These are phyloP conservation scores for Daldinia concentrica DNA, from an alignment of 495 filamentous ascomycete species.

Conservation along the genomic window DNA sequence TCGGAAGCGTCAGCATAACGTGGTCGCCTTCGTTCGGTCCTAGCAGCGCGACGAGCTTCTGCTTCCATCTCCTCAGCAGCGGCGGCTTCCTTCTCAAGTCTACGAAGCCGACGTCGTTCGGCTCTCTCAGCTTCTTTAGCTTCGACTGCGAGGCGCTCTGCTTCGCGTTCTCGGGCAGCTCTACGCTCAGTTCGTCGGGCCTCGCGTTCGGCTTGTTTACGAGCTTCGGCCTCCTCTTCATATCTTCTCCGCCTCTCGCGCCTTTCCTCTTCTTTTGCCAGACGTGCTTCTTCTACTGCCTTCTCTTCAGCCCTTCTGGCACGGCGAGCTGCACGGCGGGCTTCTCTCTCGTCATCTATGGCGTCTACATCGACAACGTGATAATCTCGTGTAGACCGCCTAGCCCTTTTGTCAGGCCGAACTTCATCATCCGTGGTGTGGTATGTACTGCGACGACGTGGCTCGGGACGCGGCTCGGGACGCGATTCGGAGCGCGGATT, in stretches of 20 bases:
- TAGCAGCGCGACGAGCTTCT: slow-evolving; percentile 57
- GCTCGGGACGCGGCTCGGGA: slow-evolving; percentile 54
- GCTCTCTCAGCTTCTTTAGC: slow-evolving; percentile 55
- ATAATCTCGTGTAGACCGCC: slow-evolving; percentile 32
- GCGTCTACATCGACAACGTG: slow-evolving; percentile 40
- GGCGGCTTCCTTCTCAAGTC: slow-evolving; percentile 48
- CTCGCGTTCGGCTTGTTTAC: slow-evolving; percentile 60
- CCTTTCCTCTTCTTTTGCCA: slow-evolving; percentile 56
- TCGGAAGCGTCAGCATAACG: slow-evolving; percentile 45
- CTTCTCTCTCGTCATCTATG: slow-evolving; percentile 60
- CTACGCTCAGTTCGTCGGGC: slow-evolving; percentile 62
- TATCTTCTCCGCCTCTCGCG: slow-evolving; percentile 55
- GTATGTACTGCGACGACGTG: slow-evolving; percentile 56
- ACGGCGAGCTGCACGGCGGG: slow-evolving; percentile 61
- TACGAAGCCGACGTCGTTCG: slow-evolving; percentile 56
- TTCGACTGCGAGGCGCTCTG: slow-evolving; percentile 52
- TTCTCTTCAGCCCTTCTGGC: slow-evolving; percentile 57
- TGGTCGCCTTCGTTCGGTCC: slow-evolving; percentile 49
- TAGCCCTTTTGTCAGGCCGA: slow-evolving; percentile 39
- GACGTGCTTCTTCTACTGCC: slow-evolving; percentile 58
- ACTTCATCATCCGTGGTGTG: slow-evolving; percentile 54
- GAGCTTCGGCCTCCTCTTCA: slow-evolving; percentile 58
- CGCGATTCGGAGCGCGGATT: slow-evolving; percentile 50
- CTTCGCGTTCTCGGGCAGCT: slow-evolving; percentile 56
- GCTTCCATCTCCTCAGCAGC: slow-evolving; percentile 54